Percentiles rank a stretch among this genome's conserved stretches.
Conservation (phyloP, 768 basidiomycete species). For the Mycena floridula region DNA sequence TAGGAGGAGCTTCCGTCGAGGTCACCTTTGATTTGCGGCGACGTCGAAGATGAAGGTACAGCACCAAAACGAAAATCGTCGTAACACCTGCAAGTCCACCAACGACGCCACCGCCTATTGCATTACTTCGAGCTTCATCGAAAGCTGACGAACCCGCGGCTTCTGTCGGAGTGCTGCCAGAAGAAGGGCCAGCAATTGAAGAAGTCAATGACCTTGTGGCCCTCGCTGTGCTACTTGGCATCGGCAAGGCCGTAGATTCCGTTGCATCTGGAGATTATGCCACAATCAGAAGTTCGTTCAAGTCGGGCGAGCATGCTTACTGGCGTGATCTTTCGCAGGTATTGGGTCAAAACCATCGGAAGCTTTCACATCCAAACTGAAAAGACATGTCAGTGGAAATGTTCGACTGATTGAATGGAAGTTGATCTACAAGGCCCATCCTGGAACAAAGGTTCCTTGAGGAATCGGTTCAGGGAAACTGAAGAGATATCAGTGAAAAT, state of each 20-base stretch:
- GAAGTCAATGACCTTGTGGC: too few relatives aligned
- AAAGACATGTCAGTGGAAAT: background rate
- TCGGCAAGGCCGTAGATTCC: conserved; percentile 34
- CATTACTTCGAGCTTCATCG: conserved; percentile 16
- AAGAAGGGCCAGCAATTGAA: too few relatives aligned
- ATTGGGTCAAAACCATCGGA: conserved; percentile 32
- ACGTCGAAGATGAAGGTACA: conserved; percentile 21
- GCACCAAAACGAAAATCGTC: conserved; percentile 28
- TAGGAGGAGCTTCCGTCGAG: conserved; percentile 5
- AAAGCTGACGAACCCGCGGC: conserved; percentile 8
- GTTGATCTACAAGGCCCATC: conserved; percentile 59
- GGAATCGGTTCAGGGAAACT: conserved; percentile 50
- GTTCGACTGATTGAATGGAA: conserved; percentile 5
- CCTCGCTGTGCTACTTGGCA: conserved; percentile 13
- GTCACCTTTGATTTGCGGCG: conserved; percentile 11
- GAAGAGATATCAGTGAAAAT: background rate
- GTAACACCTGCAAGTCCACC: conserved; percentile 46
- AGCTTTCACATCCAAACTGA: too few relatives aligned
- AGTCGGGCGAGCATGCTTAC: conserved; percentile 15
- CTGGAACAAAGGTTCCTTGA: conserved; percentile 41
- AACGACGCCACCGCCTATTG: conserved; percentile 59
- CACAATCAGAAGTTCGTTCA: background rate
- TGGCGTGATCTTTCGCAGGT: conserved; percentile 28
- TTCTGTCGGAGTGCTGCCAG: conserved; percentile 7
- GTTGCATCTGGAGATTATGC: conserved; percentile 30